Evolutionary conservation across 1,284 basidiomycete species (phyloP), one percentile per base, ranked within the genome.

Genomic region (Pyrrhoderma lamaoense): DNA sequence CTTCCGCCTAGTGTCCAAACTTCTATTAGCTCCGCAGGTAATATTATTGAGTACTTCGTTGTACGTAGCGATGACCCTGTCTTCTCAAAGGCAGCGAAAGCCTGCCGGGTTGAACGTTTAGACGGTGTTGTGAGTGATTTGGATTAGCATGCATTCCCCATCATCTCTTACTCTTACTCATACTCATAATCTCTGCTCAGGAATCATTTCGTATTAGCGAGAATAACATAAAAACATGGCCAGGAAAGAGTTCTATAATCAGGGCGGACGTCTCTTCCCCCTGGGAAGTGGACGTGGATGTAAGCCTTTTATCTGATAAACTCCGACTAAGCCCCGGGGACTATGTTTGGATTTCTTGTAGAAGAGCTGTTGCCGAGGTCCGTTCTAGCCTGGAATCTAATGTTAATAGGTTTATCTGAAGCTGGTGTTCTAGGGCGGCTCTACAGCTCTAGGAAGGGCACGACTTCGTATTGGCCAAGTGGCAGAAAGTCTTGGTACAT

Each of bases 361-460:
- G 53, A 11, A 51, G 51, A 16, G 31, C 50, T 22, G 13, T 27
- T 13, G 27, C 53, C 16, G 53, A 55, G 45, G 53, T 48, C 9
- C 34, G 53, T 42, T n/a, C 1, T 19, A 21, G 14, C 38, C 38
- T 19, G 35, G 8, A 13, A 23, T 47, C 7, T 27, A 22, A 18
- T 37, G n/a, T n/a, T 23, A 8, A 23, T 31, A 21, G 19, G 13
- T 37, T 22, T 21, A 42, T 11, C 18, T 18, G 25, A n/a, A 11
- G 39, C 11, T 19, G 36, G 35, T 16, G 11, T 9, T 34, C 21
- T 65, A 89, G 89, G 92, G 85, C 57, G 91, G 90, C 39, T 90
- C 88, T 61, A 95, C 93, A 1, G 69, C 77, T 3, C 71, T 97
- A 31, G 93, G 93, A 45, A 76, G 81, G 55, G 63, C 85, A 53